These are phyloP conservation scores for Mucor racemosus DNA, from an alignment of 371 early-diverging fungal species.

Conservation along the genomic window DNA sequence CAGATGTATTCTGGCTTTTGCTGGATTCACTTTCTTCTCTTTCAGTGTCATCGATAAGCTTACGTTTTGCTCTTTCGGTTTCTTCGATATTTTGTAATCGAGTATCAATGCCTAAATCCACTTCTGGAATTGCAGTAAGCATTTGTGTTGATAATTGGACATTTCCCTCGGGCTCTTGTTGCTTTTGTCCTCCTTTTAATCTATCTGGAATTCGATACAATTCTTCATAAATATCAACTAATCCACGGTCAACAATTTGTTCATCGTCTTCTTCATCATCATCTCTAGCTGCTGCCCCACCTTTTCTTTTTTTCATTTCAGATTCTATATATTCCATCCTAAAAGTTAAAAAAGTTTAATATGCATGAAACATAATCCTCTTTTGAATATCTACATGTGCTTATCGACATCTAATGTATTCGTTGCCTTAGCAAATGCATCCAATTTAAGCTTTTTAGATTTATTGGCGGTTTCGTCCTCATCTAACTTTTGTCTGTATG, in stretches of 20 bases:
- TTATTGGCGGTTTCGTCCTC: slow-evolving; percentile 18
- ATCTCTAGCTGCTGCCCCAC: background rate
- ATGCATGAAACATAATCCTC: too few species aligned
- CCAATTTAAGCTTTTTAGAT: slow-evolving; percentile 49
- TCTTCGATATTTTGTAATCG: slow-evolving; percentile 83
- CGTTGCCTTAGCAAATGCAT: slow-evolving; percentile 83
- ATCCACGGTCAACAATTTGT: slow-evolving; percentile 30
- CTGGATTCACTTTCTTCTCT: slow-evolving; percentile 13
- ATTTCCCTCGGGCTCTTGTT: slow-evolving; percentile 81
- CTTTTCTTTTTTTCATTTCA: slow-evolving; percentile 35
- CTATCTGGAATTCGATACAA: slow-evolving; percentile 77
- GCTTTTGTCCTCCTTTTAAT: slow-evolving; percentile 55
- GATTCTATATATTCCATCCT: slow-evolving; percentile 73
- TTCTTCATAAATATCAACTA: slow-evolving; percentile 60
- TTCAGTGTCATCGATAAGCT: slow-evolving; percentile 45
- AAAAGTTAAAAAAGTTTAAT: too few species aligned
- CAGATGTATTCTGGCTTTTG: background rate
- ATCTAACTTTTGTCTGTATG: slow-evolving; percentile 31
- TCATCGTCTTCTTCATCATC: slow-evolving; percentile 37
- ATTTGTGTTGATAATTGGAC: slow-evolving; percentile 87
- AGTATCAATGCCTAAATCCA: slow-evolving; percentile 85
- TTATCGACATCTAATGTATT: slow-evolving; percentile 86
- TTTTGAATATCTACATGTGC: slow-evolving; percentile 59
- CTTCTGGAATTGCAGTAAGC: slow-evolving; percentile 93
- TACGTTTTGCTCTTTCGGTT: slow-evolving; percentile 82